Percentiles rank a stretch among this genome's conserved stretches.
phyloP scores from a whole-genome alignment of 352 stramenopile species.

The Phytophthora foliorum region DNA sequence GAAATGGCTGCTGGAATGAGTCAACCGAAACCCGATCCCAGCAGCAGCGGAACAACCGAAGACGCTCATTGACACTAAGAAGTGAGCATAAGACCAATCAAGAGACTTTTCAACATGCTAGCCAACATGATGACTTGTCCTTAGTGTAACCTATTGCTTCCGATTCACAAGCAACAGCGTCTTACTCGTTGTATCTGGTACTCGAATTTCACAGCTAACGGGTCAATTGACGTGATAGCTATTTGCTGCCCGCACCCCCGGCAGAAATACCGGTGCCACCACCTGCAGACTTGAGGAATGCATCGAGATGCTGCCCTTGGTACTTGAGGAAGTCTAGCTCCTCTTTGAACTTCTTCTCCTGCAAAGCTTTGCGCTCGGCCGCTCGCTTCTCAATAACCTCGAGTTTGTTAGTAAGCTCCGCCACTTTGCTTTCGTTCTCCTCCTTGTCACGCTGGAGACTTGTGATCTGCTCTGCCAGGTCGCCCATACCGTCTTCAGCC shows the following conservation, averaged over 20 bases:
- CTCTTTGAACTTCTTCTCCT: conserved; percentile 96
- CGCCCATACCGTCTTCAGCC: conserved; percentile 93
- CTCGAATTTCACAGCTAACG: not conserved
- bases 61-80: not conserved
- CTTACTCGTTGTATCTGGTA: conserved; percentile 2
- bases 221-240: not conserved
- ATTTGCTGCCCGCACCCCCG: conserved; percentile 14
- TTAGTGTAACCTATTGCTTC: conserved; percentile 13
- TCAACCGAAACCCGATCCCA: conserved; percentile 13
- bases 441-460: conserved; percentile 67
- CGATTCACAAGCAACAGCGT: not conserved
- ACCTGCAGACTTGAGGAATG: conserved; percentile 93
- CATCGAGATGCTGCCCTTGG: conserved; percentile 95
- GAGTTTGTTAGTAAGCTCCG: conserved; percentile 92
- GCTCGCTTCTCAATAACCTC: conserved; percentile 95
- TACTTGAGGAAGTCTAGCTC: conserved; percentile 97
- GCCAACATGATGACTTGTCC: not conserved
- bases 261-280: conserved; percentile 44
- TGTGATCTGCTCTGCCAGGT: conserved; percentile 77
- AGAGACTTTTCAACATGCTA: conserved; percentile 1
- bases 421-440: conserved; percentile 84
- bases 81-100: not conserved
- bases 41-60: conserved; percentile 5
- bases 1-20: conserved; percentile 44
- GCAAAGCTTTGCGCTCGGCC: conserved; percentile 86